phyloP scores from a whole-genome alignment of 805 yeast species.

The Saccharomycopsis babjevae region DNA sequence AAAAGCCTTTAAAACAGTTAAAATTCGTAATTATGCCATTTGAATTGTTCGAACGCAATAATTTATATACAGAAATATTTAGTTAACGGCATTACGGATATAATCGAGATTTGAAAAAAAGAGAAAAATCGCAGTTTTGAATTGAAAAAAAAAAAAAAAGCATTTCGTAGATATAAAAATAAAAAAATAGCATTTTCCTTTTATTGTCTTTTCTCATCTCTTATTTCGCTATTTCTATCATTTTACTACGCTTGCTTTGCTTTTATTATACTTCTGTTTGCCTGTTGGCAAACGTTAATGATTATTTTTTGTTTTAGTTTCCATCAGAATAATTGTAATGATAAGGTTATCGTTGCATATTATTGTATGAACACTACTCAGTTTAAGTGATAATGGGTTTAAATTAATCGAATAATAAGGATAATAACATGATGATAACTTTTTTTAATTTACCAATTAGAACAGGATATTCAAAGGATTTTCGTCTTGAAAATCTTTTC shows the following conservation, averaged over 20 bases:
- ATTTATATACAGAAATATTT: no score
- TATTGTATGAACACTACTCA: neutral
- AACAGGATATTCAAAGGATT: conserved; percentile 22
- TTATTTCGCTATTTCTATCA: no score
- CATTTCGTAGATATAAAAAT: neutral
- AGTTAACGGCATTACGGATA: no score
- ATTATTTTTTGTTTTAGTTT: conserved; percentile 32
- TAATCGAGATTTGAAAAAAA: no score
- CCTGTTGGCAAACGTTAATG: neutral
- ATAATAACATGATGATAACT: conserved; percentile 24
- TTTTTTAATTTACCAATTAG: conserved; percentile 24
- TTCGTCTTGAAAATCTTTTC: conserved; percentile 31
- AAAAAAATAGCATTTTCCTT: neutral
- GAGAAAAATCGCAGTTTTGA: neutral
- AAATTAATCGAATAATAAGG: neutral
- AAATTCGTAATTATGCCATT: no score
- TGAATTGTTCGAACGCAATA: no score
- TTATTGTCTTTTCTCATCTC: neutral
- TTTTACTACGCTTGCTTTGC: no score
- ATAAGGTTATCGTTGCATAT: neutral
- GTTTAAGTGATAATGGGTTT: neutral
- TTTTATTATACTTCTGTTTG: neutral
- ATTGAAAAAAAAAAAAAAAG: neutral
- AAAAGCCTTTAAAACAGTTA: no score
- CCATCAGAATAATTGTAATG: neutral